Evolutionary conservation across 225 moss, liverwort and hornwort species (phyloP).

Genomic region (Anthoceros angustus): DNA sequence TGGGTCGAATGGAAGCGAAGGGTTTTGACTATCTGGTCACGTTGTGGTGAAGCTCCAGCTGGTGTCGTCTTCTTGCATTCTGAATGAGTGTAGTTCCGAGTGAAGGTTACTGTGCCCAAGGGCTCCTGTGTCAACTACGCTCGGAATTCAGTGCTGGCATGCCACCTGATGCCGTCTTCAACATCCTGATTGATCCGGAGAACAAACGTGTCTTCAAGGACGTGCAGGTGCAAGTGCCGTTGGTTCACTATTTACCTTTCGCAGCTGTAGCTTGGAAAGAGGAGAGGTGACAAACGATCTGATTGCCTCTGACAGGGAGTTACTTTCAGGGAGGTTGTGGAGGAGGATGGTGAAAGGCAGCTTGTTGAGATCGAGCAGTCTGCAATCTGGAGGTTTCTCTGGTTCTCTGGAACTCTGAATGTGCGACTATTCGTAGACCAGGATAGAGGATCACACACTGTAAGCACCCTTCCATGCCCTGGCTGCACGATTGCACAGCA

Average conservation of each 20-base stretch:
- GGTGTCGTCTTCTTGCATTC: no score
- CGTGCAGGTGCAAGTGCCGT: conserved; percentile 36
- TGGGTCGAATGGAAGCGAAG: no score
- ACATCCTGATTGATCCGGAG: conserved; percentile 75
- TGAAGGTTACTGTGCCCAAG: conserved; percentile 69
- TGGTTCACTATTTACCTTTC: background rate
- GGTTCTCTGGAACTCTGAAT: conserved; percentile 69
- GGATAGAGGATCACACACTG: conserved; percentile 46
- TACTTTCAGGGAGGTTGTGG: conserved; percentile 47
- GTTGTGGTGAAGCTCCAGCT: no score
- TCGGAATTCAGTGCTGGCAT: conserved; percentile 76
- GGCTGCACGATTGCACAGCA: conserved; percentile 16
- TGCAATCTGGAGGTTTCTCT: conserved; percentile 84
- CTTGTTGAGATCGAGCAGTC: conserved; percentile 85
- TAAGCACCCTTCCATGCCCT: conserved; percentile 14
- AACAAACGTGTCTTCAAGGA: conserved; percentile 92
- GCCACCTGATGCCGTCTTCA: conserved; percentile 58
- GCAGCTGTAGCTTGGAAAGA: background rate
- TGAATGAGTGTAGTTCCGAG: background rate
- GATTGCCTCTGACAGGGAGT: conserved; percentile 41
- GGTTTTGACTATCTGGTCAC: no score
- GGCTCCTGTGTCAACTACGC: conserved; percentile 65
- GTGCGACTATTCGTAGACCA: conserved; percentile 77
- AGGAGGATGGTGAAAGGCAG: conserved; percentile 74
- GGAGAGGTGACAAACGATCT: conserved; percentile 2